Evolutionary conservation across 495 filamentous ascomycete species (phyloP).

Genomic region (Tuber melanosporum): DNA sequence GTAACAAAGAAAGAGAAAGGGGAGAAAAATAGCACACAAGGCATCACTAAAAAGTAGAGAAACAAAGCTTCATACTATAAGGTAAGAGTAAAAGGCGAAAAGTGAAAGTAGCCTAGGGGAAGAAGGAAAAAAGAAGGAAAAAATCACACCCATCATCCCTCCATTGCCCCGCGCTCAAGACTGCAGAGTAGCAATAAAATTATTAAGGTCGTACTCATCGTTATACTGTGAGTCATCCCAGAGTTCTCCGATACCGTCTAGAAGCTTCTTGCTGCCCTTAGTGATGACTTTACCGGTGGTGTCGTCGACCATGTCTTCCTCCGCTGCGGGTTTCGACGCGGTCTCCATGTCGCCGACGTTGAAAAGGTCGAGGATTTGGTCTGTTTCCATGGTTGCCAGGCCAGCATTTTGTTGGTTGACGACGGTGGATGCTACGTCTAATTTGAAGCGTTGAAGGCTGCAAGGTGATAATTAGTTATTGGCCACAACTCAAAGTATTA

Average conservation of each 20-base stretch:
- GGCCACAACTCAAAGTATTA: constrained; percentile 5
- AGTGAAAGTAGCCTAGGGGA: background rate
- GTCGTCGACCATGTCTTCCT: constrained; percentile 90
- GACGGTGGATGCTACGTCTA: constrained; percentile 94
- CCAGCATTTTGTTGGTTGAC: constrained; percentile 99
- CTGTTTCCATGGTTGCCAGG: constrained; percentile 91
- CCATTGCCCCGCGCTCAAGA: constrained; percentile 10
- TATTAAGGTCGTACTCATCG: constrained; percentile 90
- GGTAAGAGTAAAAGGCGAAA: background rate
- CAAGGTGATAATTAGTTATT: constrained; percentile 14
- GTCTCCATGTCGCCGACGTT: constrained; percentile 75
- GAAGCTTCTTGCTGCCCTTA: constrained; percentile 87
- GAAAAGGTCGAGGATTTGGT: constrained; percentile 95
- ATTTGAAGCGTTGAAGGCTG: constrained; percentile 97
- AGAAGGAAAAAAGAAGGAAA: background rate
- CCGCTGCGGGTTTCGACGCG: constrained; percentile 56
- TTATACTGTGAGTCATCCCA: constrained; percentile 97
- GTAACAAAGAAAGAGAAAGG: background rate
- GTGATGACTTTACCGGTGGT: constrained; percentile 85
- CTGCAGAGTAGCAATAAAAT: constrained; percentile 86
- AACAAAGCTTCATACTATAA: background rate
- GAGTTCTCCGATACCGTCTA: constrained; percentile 89
- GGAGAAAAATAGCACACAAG: background rate
- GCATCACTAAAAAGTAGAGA: background rate
- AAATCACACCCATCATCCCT: background rate